Conservation (phyloP, 2,329 filamentous ascomycete species). For the Colletotrichum cereale region DNA sequence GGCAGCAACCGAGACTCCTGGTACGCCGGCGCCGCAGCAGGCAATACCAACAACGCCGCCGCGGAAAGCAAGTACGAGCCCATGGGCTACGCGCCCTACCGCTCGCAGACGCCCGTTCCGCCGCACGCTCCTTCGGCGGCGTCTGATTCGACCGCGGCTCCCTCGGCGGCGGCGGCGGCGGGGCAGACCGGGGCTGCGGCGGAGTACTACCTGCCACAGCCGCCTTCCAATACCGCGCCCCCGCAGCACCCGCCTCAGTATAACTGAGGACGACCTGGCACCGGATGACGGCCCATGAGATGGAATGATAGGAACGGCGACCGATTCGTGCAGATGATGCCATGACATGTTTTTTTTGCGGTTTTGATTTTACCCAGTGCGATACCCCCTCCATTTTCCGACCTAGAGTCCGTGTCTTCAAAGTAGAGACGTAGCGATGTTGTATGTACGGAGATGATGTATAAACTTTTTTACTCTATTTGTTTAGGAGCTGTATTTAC, state of each 20-base stretch:
- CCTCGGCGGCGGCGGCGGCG: not conserved
- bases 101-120: not conserved
- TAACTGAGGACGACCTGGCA: not conserved
- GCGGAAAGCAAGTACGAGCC: conserved; percentile 32
- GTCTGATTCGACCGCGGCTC: conserved; percentile 1
- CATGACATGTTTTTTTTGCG: not conserved
- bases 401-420: not conserved
- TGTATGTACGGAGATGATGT: not conserved
- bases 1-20: conserved; percentile 13
- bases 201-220: conserved; percentile 33
- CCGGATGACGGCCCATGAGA: not conserved
- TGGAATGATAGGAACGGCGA: too few relatives aligned
- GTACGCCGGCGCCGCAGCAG: conserved; percentile 25
- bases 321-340: not conserved
- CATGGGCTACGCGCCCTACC: conserved; percentile 21
- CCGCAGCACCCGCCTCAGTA: conserved; percentile 33
- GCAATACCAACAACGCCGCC: not conserved
- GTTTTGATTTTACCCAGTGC: not conserved
- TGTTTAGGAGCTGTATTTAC: not conserved
- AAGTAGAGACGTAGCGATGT: not conserved
- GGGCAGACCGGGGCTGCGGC: conserved; percentile 23
- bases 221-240: conserved; percentile 28
- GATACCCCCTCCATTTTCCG: not conserved
- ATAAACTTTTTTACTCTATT: not conserved
- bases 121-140: not conserved